These are phyloP conservation scores for Porogramme epimiltina DNA, from an alignment of 1,284 basidiomycete species.

Conservation along the genomic window DNA sequence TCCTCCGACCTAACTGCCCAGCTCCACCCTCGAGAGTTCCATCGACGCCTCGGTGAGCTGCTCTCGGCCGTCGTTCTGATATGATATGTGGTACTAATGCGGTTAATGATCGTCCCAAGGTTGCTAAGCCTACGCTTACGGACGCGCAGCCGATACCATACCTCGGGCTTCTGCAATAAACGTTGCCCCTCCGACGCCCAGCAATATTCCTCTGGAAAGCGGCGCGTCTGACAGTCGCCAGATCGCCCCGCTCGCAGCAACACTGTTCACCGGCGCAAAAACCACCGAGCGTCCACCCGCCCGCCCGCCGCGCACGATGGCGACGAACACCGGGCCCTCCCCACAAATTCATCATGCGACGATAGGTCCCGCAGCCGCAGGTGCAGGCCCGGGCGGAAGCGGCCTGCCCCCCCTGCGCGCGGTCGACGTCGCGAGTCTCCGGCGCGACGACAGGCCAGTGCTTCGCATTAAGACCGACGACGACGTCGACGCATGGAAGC, in stretches of 20 bases:
- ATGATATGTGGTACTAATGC: background rate
- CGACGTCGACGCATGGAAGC: constrained; percentile 70
- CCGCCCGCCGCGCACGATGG: too few relatives aligned
- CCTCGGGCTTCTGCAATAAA: too few relatives aligned
- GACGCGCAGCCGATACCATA: background rate
- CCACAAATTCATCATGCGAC: too few relatives aligned
- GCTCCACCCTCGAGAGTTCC: background rate
- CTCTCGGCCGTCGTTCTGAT: background rate
- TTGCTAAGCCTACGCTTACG: background rate
- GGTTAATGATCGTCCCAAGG: background rate
- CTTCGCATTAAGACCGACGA: constrained; percentile 66
- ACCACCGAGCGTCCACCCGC: too few relatives aligned
- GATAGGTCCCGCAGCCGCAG: too few relatives aligned
- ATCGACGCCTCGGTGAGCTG: background rate
- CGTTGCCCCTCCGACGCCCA: too few relatives aligned
- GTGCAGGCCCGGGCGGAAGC: too few relatives aligned
- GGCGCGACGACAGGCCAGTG: constrained; percentile 23
- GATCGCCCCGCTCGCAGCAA: too few relatives aligned
- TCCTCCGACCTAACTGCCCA: background rate
- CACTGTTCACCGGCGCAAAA: too few relatives aligned
- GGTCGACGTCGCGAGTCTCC: constrained; percentile 41
- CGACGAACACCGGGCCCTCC: too few relatives aligned
- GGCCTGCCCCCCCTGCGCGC: constrained; percentile 45
- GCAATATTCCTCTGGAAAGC: too few relatives aligned
- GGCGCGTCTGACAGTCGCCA: too few relatives aligned